Base-by-base conservation (phyloP, 1,139 yeast genomes). In the Saccharomyces hybrid region DNA sequence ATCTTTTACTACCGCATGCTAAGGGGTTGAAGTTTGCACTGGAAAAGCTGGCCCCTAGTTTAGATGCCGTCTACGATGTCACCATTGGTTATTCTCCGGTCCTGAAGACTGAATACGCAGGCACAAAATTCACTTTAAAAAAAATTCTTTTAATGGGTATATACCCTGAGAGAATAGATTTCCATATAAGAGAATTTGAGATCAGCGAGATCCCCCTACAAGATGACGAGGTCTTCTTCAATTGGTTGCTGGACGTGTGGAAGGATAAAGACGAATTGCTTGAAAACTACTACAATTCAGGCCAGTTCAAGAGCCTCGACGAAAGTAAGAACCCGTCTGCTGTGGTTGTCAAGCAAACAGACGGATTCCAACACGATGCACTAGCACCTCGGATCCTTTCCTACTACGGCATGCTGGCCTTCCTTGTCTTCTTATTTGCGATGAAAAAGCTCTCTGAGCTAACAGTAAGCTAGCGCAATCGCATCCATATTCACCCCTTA, bases 81-180 rank as follows among this genome's bases (percentile, higher is more conserved):
- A 88, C 97, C 0, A 78, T 88, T 42, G 96, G 84, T 1, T 91
- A 89, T 68, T 77, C 83, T 3, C 95, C 87, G 7, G 80, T 87
- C 54, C 68, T 65, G 44, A 71, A 78, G 1, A 80, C 78, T 7
- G 82, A 81, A 57, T 86, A 77, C 67, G 97, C 96, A 1, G 97
- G 90, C 67, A 86, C 85, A 60, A 77, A 78, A 41, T 91, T 77
- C 67, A 80, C 90, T 1, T 75, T 91, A 55, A 75, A 78, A 55
- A 74, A 78, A 46, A 79, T 84, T 56, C 88, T 82, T 64, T 65
- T 88, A 7, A 71, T 74, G 48, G 95, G 96, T 1, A 72, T 77
- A 54, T 87, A 88, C n/a, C 97, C 97, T 0, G 72, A 76, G 46
- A 61, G 72, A 19, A 81, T 88, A 9, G 79, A 79, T 61, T 78